phyloP scores from a whole-genome alignment of 2,329 filamentous ascomycete species.

The Coniochaeta hoffmannii region DNA sequence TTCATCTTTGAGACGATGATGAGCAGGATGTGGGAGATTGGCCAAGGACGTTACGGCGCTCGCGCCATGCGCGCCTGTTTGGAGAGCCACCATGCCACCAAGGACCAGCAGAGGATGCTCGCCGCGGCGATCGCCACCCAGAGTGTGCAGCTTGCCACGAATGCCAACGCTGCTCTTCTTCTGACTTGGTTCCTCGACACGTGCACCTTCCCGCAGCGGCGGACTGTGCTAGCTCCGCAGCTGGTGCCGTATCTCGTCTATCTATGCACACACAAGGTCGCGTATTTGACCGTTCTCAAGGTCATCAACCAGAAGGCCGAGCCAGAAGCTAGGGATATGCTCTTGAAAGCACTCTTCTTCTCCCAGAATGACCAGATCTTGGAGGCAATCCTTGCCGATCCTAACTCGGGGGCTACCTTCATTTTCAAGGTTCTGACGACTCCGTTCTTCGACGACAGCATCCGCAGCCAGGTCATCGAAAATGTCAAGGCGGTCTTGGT shows the following conservation, averaged over 20 bases:
- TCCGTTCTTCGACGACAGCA: constrained; percentile 90
- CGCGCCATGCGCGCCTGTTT: constrained; percentile 94
- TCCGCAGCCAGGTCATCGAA: constrained; percentile 80
- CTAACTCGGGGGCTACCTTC: constrained; percentile 84
- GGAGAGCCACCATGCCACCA: constrained; percentile 90
- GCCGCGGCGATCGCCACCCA: constrained; percentile 93
- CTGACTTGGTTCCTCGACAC: constrained; percentile 98
- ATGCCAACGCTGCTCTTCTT: constrained; percentile 87
- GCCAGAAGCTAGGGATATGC: constrained; percentile 80
- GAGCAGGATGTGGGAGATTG: constrained; percentile 84
- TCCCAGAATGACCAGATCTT: constrained; percentile 77
- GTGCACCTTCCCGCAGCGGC: constrained; percentile 87
- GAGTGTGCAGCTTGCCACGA: constrained; percentile 92
- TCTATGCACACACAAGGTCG: constrained; percentile 96
- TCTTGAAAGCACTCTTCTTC: constrained; percentile 89
- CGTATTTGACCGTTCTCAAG: constrained; percentile 93
- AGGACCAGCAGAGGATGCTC: constrained; percentile 91
- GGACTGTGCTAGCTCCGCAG: constrained; percentile 84
- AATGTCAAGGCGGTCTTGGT: constrained; percentile 85
- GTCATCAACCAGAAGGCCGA: constrained; percentile 98
- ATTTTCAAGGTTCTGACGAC: constrained; percentile 99
- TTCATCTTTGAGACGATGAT: constrained; percentile 99
- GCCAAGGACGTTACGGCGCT: constrained; percentile 89
- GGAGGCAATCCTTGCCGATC: constrained; percentile 85
- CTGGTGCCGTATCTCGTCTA: constrained; percentile 90